A percentile compares a stretch with the other conserved stretches of the same genome.
phyloP scores from a whole-genome alignment of 192 early-diverging fungal species.

The Cladochytrium replicatum region DNA sequence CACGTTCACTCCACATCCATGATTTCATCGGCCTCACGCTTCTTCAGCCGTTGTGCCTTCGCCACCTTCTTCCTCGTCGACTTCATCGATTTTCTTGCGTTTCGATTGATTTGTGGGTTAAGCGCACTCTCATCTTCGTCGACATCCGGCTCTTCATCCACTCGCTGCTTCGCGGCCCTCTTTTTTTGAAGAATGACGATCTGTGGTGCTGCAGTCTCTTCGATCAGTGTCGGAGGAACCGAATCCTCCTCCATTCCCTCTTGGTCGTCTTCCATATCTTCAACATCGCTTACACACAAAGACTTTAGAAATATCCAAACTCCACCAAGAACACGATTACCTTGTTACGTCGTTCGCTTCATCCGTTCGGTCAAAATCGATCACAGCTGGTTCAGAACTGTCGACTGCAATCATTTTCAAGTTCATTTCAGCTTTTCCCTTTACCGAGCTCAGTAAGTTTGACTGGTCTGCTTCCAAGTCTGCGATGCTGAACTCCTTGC shows the following conservation, averaged over 20 bases:
- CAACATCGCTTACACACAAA: no score
- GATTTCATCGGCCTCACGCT: no score
- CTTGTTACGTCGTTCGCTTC: slow-evolving; percentile 31
- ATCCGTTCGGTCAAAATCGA: slow-evolving; percentile 32
- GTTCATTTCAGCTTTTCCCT: no score
- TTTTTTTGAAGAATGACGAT: no score
- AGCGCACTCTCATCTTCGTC: slow-evolving; percentile 47
- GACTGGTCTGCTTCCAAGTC: no score
- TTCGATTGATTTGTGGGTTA: slow-evolving; percentile 61
- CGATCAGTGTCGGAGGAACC: no score
- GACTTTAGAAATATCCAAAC: slow-evolving; percentile 16
- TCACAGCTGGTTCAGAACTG: no score
- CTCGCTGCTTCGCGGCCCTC: no score
- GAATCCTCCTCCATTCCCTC: slow-evolving; percentile 16
- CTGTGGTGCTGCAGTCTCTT: no score
- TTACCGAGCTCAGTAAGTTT: no score
- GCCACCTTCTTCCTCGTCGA: slow-evolving; percentile 60
- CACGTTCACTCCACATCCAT: no score
- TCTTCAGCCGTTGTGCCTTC: no score
- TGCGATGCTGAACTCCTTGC: slow-evolving; percentile 69
- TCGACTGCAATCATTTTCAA: slow-evolving; percentile 21
- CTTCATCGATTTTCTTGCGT: slow-evolving; percentile 56
- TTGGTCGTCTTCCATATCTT: slow-evolving; percentile 10
- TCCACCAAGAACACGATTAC: slow-evolving; percentile 46
- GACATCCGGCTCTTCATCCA: slow-evolving; percentile 39